Evolutionary conservation across 495 filamentous ascomycete species (phyloP).

Genomic region (Rhypophila decipiens): DNA sequence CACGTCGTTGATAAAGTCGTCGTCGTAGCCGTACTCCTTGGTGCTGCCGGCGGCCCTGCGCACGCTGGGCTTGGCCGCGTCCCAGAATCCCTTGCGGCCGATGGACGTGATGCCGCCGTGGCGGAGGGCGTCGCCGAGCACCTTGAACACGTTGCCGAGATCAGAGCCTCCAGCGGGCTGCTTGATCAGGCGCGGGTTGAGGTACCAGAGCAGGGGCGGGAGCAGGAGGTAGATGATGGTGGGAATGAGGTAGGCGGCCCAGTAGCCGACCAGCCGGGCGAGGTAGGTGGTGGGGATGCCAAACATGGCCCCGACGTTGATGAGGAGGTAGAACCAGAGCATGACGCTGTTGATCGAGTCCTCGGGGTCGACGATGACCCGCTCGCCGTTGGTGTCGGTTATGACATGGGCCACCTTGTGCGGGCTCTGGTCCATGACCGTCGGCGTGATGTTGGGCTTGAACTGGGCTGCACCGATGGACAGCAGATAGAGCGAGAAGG

Average conservation of each 20-base stretch:
- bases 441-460: constrained; percentile 61
- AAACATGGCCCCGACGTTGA: constrained; percentile 68
- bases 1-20: constrained; percentile 47
- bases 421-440: constrained; percentile 69
- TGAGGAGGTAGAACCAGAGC: constrained; percentile 61
- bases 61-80: constrained; percentile 51
- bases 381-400: constrained; percentile 61
- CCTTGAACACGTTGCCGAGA: constrained; percentile 47
- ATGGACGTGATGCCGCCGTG: constrained; percentile 45
- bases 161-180: constrained; percentile 48
- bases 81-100: constrained; percentile 52
- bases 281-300: constrained; percentile 42
- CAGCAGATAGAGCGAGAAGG: constrained; percentile 50
- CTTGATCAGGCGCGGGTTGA: constrained; percentile 43
- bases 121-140: constrained; percentile 42
- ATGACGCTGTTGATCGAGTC: constrained; percentile 67
- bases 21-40: constrained; percentile 33
- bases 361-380: constrained; percentile 67
- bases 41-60: constrained; percentile 42
- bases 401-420: constrained; percentile 50
- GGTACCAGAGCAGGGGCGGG: constrained; percentile 41
- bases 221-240: constrained; percentile 51
- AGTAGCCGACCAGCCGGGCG: constrained; percentile 55
- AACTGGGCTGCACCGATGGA: constrained; percentile 50
- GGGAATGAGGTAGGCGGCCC: constrained; percentile 65